Conservation (phyloP, 1,139 yeast genomes). For the Nakaseomyces delphensis region DNA sequence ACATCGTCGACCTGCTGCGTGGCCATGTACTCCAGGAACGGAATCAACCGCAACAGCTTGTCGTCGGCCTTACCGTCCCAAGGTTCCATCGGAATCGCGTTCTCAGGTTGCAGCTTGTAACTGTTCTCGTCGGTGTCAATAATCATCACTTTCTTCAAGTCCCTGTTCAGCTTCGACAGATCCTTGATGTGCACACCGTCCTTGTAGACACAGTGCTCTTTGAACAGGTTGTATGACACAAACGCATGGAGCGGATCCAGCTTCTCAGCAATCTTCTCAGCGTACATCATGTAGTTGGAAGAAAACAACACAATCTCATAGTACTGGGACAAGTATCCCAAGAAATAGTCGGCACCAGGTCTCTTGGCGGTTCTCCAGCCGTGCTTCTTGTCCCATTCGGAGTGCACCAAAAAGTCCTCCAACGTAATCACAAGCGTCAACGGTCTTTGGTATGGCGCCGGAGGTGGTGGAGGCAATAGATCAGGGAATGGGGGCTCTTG, state of each 20-base stretch:
- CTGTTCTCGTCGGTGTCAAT: slow-evolving; percentile 72
- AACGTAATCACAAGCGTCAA: slow-evolving; percentile 79
- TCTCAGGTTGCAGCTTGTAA: slow-evolving; percentile 80
- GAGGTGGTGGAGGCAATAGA: slow-evolving; percentile 83
- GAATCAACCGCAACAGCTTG: slow-evolving; percentile 68
- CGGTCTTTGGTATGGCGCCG: slow-evolving; percentile 90
- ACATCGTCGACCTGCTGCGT: slow-evolving; percentile 87
- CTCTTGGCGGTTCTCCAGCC: slow-evolving; percentile 99
- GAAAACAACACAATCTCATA: slow-evolving; percentile 91
- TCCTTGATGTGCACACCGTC: slow-evolving; percentile 84
- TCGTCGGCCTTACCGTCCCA: slow-evolving; percentile 89
- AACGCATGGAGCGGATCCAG: slow-evolving; percentile 90
- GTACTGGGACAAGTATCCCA: slow-evolving; percentile 89
- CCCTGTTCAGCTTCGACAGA: slow-evolving; percentile 82
- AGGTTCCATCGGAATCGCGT: slow-evolving; percentile 70
- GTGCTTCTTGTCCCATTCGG: slow-evolving; percentile 82
- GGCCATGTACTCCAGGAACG: slow-evolving; percentile 89
- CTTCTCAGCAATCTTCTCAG: slow-evolving; percentile 77
- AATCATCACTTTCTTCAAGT: slow-evolving; percentile 67
- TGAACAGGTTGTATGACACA: slow-evolving; percentile 75
- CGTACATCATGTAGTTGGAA: slow-evolving; percentile 74
- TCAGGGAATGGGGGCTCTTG: slow-evolving; percentile 92
- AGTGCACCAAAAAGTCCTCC: slow-evolving; percentile 84
- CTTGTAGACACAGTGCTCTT: slow-evolving; percentile 79
- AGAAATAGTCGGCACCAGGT: slow-evolving; percentile 94